Evolutionary conservation across 768 basidiomycete species (phyloP).

Genomic region (Tricholoma furcatifolium): DNA sequence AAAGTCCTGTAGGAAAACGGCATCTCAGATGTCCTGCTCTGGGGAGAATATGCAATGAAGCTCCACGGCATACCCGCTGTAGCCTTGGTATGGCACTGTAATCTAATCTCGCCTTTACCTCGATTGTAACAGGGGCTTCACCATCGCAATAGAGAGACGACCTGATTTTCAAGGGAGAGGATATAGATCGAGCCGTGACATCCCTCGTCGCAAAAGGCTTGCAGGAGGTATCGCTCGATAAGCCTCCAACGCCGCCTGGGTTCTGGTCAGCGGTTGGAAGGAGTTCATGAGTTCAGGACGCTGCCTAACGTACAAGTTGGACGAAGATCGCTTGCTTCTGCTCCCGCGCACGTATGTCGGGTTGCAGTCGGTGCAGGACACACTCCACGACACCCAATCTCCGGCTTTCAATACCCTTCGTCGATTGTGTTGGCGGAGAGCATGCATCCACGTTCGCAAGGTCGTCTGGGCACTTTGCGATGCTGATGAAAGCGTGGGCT

Average conservation of each 20-base stretch:
- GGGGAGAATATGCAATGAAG: conserved; percentile 2
- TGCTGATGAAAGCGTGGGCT: not conserved
- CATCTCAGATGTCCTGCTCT: not conserved
- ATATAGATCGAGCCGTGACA: not conserved
- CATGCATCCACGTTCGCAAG: not conserved
- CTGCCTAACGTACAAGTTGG: not conserved
- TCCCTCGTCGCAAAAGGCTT: not conserved
- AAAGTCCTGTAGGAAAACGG: too few relatives aligned
- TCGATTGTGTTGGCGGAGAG: not conserved
- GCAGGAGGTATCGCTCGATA: not conserved
- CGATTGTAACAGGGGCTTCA: not conserved
- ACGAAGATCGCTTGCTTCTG: not conserved
- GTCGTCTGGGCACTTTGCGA: not conserved
- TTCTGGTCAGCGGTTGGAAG: not conserved
- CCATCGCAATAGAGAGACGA: not conserved
- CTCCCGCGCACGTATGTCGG: not conserved
- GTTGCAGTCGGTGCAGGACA: not conserved
- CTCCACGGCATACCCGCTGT: not conserved
- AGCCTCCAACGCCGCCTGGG: not conserved
- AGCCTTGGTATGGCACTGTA: not conserved
- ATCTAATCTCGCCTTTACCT: too few relatives aligned
- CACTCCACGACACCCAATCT: not conserved
- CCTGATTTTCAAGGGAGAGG: not conserved
- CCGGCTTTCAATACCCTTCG: not conserved
- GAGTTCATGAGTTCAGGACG: not conserved